Conservation (phyloP, 225 moss, liverwort and hornwort species). For the Pseudisothecium myosuroides region DNA sequence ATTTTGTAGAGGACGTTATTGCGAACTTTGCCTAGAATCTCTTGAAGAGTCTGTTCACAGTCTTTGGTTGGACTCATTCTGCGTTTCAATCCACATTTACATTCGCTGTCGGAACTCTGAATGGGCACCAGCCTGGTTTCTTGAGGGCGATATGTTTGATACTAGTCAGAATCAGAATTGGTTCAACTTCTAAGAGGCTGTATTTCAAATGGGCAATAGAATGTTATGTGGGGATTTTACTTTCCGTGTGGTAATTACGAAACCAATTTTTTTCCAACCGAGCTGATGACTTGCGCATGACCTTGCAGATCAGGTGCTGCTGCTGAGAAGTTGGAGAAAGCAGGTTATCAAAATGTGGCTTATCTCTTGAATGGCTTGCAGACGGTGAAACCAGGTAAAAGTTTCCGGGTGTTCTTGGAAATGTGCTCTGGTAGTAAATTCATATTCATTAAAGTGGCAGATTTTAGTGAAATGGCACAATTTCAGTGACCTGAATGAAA, state of each 20-base stretch:
- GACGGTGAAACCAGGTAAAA: slow-evolving; percentile 47
- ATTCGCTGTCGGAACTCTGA: not conserved
- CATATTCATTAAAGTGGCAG: not conserved
- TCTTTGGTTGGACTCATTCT: not conserved
- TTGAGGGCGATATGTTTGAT: not conserved
- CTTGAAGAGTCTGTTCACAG: not conserved
- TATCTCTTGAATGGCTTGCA: slow-evolving; percentile 70
- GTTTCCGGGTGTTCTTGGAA: not conserved
- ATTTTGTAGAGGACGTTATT: not conserved
- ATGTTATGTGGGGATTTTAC: not conserved
- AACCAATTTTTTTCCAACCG: not conserved
- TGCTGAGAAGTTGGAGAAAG: slow-evolving; percentile 50
- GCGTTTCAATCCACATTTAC: too few relatives aligned
- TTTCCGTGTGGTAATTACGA: not conserved
- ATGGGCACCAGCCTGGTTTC: not conserved
- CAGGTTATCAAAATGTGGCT: slow-evolving; percentile 64
- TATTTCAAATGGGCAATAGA: not conserved
- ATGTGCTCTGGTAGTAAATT: not conserved
- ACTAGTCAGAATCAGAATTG: not conserved
- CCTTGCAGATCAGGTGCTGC: slow-evolving; percentile 58
- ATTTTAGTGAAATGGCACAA: not conserved
- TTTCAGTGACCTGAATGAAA: not conserved
- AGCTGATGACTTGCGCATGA: not conserved
- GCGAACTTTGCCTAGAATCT: not conserved
- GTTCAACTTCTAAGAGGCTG: not conserved